Evolutionary conservation across 163 green algal genomes (phyloP).

Genomic region (Picocystis sp.): DNA sequence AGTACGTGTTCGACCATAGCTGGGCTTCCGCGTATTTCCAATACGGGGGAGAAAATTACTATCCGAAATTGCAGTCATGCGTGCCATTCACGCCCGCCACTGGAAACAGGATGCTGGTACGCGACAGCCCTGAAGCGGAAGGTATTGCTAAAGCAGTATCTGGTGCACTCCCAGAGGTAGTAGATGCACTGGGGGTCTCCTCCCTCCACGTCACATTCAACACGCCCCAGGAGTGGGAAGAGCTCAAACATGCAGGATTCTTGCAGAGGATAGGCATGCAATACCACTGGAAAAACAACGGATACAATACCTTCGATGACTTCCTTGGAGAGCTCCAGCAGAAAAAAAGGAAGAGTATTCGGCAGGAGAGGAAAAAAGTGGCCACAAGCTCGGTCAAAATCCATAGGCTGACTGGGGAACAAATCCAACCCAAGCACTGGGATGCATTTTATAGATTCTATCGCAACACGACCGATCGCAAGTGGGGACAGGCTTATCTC

Average conservation of each 20-base stretch:
- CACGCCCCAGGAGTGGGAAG: constrained; percentile 37
- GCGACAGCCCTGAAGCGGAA: constrained; percentile 1
- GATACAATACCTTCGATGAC: constrained; percentile 55
- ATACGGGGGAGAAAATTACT: constrained; percentile 23
- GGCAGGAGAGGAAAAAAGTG: constrained; percentile 37
- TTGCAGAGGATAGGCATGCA: constrained; percentile 43
- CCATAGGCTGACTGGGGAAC: constrained; percentile 25
- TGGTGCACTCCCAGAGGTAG: constrained; percentile 13
- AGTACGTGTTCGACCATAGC: constrained; percentile 6
- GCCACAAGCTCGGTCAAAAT: constrained; percentile 10
- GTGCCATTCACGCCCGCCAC: constrained; percentile 70
- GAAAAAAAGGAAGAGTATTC: constrained; percentile 60
- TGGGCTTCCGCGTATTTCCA: constrained; percentile 1
- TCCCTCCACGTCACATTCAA: constrained; percentile 66
- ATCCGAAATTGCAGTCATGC: constrained; percentile 63
- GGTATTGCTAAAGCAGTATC: constrained; percentile 11
- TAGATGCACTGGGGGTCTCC: constrained; percentile 27
- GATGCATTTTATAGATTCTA: constrained; percentile 52
- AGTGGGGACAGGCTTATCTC: constrained; percentile 69
- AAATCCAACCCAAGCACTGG: constrained; percentile 33
- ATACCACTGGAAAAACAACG: constrained; percentile 26
- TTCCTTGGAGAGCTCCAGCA: constrained; percentile 64
- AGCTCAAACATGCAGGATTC: constrained; percentile 31
- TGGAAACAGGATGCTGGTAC: constrained; percentile 41
- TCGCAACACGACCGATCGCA: constrained; percentile 20